Percentiles rank a stretch among this genome's conserved stretches.
Evolutionary conservation across 2,329 filamentous ascomycete species (phyloP).

Genomic region (Calonectria henricotiae): DNA sequence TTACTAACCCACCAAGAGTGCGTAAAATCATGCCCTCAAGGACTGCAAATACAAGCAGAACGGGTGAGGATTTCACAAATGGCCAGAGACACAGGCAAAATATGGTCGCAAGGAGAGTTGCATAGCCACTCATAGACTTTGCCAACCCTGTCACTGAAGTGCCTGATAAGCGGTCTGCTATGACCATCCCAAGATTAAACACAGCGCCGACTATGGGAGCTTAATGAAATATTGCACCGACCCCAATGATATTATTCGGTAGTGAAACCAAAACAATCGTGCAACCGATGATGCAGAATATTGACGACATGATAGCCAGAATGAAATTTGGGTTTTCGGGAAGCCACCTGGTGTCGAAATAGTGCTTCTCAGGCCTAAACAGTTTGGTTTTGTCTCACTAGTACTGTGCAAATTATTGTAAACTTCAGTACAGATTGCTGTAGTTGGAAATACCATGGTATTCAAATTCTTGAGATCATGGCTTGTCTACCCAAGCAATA

Average conservation of each 20-base stretch:
- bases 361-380: not conserved
- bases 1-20: not conserved
- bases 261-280: not conserved
- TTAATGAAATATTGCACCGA: not conserved
- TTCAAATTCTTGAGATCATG: not conserved
- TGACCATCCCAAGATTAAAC: conserved; percentile 1
- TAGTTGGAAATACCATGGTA: not conserved
- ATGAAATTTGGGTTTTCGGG: not conserved
- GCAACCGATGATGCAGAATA: not conserved
- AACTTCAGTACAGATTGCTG: not conserved
- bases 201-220: not conserved
- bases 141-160: not conserved
- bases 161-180: not conserved
- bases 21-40: not conserved
- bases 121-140: not conserved
- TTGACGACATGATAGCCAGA: not conserved
- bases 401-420: not conserved
- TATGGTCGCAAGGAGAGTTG: not conserved
- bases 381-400: not conserved
- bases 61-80: not conserved
- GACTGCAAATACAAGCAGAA: not conserved
- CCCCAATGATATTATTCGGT: not conserved
- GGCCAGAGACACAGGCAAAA: conserved; percentile 5
- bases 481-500: not conserved
- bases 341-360: not conserved